Conservation (phyloP, 768 basidiomycete species). For the Mycena filopes region DNA sequence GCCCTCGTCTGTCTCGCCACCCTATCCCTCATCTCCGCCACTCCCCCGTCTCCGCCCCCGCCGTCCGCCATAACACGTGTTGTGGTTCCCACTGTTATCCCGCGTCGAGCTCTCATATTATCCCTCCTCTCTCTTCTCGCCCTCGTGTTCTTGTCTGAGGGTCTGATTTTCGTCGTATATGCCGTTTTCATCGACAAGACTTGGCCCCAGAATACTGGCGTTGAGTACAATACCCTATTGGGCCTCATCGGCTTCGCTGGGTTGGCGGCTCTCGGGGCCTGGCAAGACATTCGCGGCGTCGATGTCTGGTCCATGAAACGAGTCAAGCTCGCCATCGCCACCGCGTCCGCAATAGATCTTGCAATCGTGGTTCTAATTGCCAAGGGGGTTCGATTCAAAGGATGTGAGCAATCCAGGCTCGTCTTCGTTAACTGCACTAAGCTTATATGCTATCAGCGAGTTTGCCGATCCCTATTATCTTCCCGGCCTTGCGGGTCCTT, state of each 20-base stretch:
- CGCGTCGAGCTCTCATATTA: conserved; percentile 82
- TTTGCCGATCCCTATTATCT: conserved; percentile 44
- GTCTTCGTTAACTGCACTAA: conserved; percentile 23
- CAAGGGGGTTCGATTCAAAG: conserved; percentile 49
- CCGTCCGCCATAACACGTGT: conserved; percentile 81
- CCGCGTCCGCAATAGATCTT: conserved; percentile 69
- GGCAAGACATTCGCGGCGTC: conserved; percentile 80
- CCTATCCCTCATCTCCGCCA: conserved; percentile 65
- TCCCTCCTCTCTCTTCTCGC: conserved; percentile 73
- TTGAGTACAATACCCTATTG: conserved; percentile 73
- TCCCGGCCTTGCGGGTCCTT: conserved; percentile 74
- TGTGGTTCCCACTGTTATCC: conserved; percentile 76
- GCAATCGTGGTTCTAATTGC: conserved; percentile 66
- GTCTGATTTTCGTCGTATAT: conserved; percentile 73
- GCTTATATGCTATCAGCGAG: conserved; percentile 50
- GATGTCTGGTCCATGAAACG: conserved; percentile 73
- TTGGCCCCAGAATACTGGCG: conserved; percentile 73
- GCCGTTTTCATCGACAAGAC: conserved; percentile 71
- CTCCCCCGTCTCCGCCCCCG: conserved; percentile 51
- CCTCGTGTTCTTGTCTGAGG: conserved; percentile 83
- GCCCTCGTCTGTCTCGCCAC: conserved; percentile 69
- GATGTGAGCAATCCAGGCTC: conserved; percentile 41
- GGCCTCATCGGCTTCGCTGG: conserved; percentile 79
- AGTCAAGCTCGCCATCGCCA: conserved; percentile 63
- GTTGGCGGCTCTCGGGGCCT: conserved; percentile 79